phyloP scores from a whole-genome alignment of 306 rosid genomes.

The Dryas octopetala region DNA sequence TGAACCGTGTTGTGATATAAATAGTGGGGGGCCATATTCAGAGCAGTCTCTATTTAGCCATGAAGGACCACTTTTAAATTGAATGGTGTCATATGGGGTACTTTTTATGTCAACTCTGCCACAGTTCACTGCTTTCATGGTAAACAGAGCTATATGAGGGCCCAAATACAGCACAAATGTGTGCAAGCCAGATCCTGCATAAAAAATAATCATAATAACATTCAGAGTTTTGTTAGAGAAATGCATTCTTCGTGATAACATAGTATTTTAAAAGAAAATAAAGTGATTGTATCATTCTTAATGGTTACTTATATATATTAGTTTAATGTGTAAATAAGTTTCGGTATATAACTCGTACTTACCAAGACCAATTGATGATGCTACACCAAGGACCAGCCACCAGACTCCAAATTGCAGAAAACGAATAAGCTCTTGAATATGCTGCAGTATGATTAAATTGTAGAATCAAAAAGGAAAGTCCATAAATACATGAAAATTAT shows the following conservation, averaged over 20 bases:
- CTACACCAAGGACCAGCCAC: constrained; percentile 25
- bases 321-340: not conserved
- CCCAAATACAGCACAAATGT: constrained; percentile 26
- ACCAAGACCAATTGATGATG: constrained; percentile 25
- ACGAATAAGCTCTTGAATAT: constrained; percentile 9
- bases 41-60: constrained; percentile 68
- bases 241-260: not conserved
- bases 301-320: not conserved
- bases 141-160: constrained; percentile 25
- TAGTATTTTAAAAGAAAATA: not conserved
- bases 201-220: not conserved
- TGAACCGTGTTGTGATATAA: constrained; percentile 39
- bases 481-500: not conserved
- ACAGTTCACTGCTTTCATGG: constrained; percentile 16
- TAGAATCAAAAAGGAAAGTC: not conserved
- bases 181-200: constrained; percentile 24
- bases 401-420: constrained; percentile 16
- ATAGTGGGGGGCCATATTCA: constrained; percentile 54
- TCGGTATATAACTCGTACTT: not conserved
- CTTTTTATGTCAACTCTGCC: constrained; percentile 44
- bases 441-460: not conserved
- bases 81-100: constrained; percentile 67
- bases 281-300: no score
- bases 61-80: constrained; percentile 55
- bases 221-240: not conserved